Conservation (phyloP, 139 green algal species). For the Chlamydomonas sp. region DNA sequence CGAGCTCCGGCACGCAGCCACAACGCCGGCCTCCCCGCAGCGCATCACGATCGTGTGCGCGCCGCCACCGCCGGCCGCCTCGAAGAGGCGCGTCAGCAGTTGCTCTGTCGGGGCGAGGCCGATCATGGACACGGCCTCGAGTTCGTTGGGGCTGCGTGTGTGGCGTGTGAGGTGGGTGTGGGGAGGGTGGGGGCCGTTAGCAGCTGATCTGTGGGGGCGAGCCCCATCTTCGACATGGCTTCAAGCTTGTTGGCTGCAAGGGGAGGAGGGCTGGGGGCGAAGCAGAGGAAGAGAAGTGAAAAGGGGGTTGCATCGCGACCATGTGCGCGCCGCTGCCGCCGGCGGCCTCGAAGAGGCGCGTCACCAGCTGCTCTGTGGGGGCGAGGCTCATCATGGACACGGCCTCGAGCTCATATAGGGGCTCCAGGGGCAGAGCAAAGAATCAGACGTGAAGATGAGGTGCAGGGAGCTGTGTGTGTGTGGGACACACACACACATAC, state of each 20-base stretch:
- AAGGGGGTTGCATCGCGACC: constrained; percentile 38
- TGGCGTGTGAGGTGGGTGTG: no score
- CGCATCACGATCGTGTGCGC: constrained; percentile 37
- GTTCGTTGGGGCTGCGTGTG: constrained; percentile 45
- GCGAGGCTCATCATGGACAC: constrained; percentile 39
- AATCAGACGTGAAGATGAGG: no score
- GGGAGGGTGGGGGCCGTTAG: no score
- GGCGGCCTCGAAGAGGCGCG: constrained; percentile 26
- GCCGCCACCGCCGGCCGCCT: constrained; percentile 22
- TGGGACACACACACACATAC: no score
- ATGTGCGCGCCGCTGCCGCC: constrained; percentile 25
- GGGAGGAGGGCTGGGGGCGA: no score
- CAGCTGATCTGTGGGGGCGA: no score
- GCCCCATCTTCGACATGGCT: no score
- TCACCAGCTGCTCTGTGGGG: constrained; percentile 19
- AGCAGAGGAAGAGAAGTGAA: no score
- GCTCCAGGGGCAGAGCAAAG: no score
- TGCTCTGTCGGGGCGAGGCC: constrained; percentile 24
- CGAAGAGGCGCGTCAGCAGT: constrained; percentile 28
- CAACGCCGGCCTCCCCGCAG: constrained; percentile 28
- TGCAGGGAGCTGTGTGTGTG: no score
- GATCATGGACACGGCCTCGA: constrained; percentile 44
- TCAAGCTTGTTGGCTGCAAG: no score
- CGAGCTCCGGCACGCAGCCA: constrained; percentile 14
- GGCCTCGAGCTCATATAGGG: constrained; percentile 46